Evolutionary conservation across 371 early-diverging fungal species (phyloP).

Genomic region (Coemansia linderi): DNA sequence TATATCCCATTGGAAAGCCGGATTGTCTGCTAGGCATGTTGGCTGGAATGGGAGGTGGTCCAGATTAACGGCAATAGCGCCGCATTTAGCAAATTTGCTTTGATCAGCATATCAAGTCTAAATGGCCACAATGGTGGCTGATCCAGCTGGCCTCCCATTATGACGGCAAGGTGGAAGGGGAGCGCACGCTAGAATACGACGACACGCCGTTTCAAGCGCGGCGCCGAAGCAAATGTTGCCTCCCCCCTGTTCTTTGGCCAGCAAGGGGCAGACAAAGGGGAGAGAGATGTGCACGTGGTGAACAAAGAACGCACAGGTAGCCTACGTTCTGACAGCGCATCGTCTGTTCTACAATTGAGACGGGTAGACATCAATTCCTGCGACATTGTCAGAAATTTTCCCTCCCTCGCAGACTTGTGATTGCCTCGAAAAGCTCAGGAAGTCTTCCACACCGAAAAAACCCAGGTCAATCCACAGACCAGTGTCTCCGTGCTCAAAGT

Average conservation of each 20-base stretch:
- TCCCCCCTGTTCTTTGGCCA: not conserved
- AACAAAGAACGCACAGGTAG: not conserved
- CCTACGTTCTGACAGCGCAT: not conserved
- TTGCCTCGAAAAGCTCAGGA: not conserved
- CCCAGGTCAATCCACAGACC: not conserved
- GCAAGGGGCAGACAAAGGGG: slow-evolving; percentile 1
- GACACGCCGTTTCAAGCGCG: slow-evolving; percentile 7
- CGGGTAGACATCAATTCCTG: not conserved
- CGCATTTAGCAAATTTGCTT: too few relatives aligned
- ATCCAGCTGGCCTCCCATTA: not conserved
- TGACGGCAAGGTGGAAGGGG: not conserved
- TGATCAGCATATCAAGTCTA: too few relatives aligned
- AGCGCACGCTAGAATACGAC: not conserved
- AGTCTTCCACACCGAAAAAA: not conserved
- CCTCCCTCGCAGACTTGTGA: not conserved
- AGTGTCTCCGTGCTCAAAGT: slow-evolving; percentile 6
- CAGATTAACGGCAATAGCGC: too few relatives aligned
- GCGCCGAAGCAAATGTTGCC: not conserved
- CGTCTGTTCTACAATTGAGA: not conserved
- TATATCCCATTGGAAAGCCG: too few relatives aligned
- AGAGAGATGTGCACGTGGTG: not conserved
- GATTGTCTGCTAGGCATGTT: too few relatives aligned
- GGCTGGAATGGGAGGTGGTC: too few relatives aligned
- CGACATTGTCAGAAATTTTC: not conserved
- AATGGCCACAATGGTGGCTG: not conserved